These are phyloP conservation scores for Saraca asoca DNA, from an alignment of 331 rosid genomes.

Conservation along the genomic window DNA sequence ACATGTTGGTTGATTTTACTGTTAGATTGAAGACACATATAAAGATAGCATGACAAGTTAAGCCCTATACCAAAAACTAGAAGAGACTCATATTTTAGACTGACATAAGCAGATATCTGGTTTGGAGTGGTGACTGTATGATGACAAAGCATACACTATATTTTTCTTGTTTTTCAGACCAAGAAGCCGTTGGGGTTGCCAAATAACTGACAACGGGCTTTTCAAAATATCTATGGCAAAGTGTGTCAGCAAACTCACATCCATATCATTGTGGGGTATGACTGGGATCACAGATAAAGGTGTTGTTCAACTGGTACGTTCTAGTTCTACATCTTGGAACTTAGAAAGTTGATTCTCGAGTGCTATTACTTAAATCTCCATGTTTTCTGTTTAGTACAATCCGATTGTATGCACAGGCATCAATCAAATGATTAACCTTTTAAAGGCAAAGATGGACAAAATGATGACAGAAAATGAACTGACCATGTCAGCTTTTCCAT, in stretches of 20 bases:
- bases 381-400: neutral
- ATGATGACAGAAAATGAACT: neutral
- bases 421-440: neutral
- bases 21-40: neutral
- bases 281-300: conserved; percentile 93
- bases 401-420: neutral
- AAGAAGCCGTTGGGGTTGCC: conserved; percentile 90
- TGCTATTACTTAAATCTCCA: neutral
- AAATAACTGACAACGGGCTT: conserved; percentile 79
- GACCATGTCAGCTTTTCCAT: neutral
- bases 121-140: neutral
- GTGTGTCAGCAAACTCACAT: conserved; percentile 69
- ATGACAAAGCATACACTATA: neutral
- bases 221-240: conserved; percentile 65
- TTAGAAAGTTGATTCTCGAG: neutral
- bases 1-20: neutral
- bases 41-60: neutral
- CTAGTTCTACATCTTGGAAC: neutral
- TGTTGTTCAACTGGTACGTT: conserved; percentile 76
- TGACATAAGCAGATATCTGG: neutral
- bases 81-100: neutral
- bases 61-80: too few species aligned
- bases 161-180: conserved; percentile 55
- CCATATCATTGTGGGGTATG: conserved; percentile 91
- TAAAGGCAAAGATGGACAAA: neutral